These are phyloP conservation scores for Botrytis squamosa DNA, from an alignment of 2,329 filamentous ascomycete genomes.

Conservation along the genomic window DNA sequence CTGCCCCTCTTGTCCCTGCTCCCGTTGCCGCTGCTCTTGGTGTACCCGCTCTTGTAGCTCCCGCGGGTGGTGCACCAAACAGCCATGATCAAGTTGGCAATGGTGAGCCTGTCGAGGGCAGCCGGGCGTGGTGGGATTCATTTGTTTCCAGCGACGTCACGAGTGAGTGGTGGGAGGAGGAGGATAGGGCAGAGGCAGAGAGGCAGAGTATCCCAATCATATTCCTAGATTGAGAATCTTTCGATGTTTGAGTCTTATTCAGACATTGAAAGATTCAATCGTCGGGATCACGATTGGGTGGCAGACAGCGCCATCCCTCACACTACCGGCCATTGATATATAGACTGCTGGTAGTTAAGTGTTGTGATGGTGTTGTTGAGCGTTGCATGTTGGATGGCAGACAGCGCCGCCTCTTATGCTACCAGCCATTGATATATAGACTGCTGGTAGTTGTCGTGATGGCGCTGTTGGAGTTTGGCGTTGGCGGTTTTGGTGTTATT, in stretches of 20 bases:
- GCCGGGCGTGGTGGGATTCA: no score
- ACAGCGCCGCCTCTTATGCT: not conserved
- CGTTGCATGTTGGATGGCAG: no score
- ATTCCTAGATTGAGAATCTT: not conserved
- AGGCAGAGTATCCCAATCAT: not conserved
- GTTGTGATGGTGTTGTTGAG: not conserved
- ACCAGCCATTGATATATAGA: no score
- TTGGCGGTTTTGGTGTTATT: not conserved
- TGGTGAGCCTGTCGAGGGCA: not conserved
- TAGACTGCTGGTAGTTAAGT: not conserved
- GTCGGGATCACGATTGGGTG: not conserved
- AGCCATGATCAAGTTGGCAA: no score
- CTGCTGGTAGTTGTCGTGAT: not conserved
- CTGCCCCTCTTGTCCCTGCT: not conserved
- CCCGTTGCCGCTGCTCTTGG: fast-evolving
- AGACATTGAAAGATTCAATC: not conserved
- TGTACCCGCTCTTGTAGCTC: not conserved
- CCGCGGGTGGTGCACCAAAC: no score
- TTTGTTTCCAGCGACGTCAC: fast-evolving
- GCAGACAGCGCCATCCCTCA: not conserved
- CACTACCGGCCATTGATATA: not conserved
- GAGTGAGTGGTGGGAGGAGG: not conserved
- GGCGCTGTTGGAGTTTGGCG: not conserved
- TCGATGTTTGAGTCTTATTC: not conserved
- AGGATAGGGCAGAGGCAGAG: not conserved